Conservation (phyloP, 345 rosid genomes). For the Linum usitatissimum region DNA sequence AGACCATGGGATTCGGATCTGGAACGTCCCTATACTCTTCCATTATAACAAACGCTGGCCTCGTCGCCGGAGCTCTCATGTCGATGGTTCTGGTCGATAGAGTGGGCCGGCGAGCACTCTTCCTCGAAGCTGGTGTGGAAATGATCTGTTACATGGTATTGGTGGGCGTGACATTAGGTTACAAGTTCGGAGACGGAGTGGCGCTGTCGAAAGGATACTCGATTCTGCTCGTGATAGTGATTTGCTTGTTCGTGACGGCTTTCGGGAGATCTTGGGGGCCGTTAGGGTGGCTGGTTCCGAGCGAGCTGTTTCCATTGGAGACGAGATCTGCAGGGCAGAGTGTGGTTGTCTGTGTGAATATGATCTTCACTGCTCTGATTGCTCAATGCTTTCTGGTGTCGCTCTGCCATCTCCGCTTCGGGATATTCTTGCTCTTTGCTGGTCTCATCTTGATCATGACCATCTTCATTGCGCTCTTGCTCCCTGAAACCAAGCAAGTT, state of each 20-base stretch:
- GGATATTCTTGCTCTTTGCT: constrained; percentile 23
- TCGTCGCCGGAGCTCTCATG: constrained; percentile 20
- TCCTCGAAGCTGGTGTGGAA: constrained; percentile 36
- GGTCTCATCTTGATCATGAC: constrained; percentile 22
- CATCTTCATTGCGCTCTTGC: constrained; percentile 16
- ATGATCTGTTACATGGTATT: constrained; percentile 31
- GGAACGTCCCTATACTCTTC: constrained; percentile 31
- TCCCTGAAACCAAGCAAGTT: constrained; percentile 35
- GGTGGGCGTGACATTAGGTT: constrained; percentile 12
- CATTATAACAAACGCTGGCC: constrained; percentile 29
- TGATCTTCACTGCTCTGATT: constrained; percentile 17
- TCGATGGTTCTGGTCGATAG: constrained; percentile 26
- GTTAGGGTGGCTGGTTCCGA: constrained; percentile 20
- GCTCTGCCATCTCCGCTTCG: constrained; percentile 22
- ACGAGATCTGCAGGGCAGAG: constrained; percentile 32
- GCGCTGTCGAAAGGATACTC: constrained; percentile 17
- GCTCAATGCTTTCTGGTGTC: constrained; percentile 17
- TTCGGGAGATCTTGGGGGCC: constrained; percentile 35
- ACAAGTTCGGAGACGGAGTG: constrained; percentile 16
- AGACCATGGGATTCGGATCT: constrained; percentile 35
- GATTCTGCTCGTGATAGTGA: constrained; percentile 11
- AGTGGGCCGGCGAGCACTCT: constrained; percentile 33
- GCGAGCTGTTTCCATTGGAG: constrained; percentile 34
- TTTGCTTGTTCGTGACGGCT: constrained; percentile 14
- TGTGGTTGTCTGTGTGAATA: constrained; percentile 19